Conservation (phyloP, 2,329 filamentous ascomycete species). For the Microsporum audouinii region DNA sequence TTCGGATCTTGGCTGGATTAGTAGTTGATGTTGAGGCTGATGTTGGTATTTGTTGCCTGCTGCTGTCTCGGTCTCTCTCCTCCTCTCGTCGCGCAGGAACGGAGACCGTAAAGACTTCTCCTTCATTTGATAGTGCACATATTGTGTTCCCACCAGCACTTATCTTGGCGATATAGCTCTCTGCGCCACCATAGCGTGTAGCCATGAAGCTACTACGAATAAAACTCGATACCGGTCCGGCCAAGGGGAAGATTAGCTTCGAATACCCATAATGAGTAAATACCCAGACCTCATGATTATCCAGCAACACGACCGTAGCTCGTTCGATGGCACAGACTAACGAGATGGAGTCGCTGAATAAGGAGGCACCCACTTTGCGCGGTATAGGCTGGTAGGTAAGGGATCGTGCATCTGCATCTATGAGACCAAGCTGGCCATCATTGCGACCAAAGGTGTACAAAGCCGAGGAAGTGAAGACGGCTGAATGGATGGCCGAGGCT, state of each 20-base stretch:
- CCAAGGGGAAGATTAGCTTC: constrained; percentile 72
- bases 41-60: constrained; percentile 25
- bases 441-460: constrained; percentile 95
- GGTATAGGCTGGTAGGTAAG: constrained; percentile 73
- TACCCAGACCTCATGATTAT: constrained; percentile 80
- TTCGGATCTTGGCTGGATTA: constrained; percentile 80
- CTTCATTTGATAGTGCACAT: constrained; percentile 69
- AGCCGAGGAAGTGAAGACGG: constrained; percentile 68
- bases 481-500: constrained; percentile 83
- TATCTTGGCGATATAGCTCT: constrained; percentile 62
- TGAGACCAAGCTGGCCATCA: constrained; percentile 80
- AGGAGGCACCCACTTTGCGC: constrained; percentile 74
- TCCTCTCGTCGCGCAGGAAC: constrained; percentile 56
- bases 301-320: constrained; percentile 73
- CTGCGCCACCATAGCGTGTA: constrained; percentile 51
- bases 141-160: constrained; percentile 83
- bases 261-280: constrained; percentile 95
- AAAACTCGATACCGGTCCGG: constrained; percentile 54
- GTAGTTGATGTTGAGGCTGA: constrained; percentile 64
- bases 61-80: not conserved
- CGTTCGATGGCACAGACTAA: constrained; percentile 82
- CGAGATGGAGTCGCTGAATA: constrained; percentile 60
- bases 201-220: constrained; percentile 55
- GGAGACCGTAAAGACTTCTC: constrained; percentile 77
- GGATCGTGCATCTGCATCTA: constrained; percentile 88